Evolutionary conservation across 2,329 filamentous ascomycete genomes (phyloP), one percentile per base, ranked within the genome.

Genomic region (Lasiodiplodia sp.): DNA sequence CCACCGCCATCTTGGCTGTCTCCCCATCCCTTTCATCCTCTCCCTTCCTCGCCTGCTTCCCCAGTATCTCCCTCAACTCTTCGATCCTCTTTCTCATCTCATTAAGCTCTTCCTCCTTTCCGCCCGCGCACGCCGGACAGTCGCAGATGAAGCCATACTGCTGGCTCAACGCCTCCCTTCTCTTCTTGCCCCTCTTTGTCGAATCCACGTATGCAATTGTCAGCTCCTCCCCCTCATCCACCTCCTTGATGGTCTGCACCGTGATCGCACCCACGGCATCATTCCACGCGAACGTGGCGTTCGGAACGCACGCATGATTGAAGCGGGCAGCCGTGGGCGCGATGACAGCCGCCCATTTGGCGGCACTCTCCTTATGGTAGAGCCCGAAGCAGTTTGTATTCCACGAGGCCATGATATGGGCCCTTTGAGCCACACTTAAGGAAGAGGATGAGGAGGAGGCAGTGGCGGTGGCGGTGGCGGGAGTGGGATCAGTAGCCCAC

Each of bases 131-230:
- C 2, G 78, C 79, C 5, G 56, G 67, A 44, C 82, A 83, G n/a
- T 74, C 76, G 67, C 78, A 80, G 18, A 69, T 66, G 67, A 80
- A 79, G 38, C 77, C 77, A 47, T 79, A 80, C 12, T 3, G 16
- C 14, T 2, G 16, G 12, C 80, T 77, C 68, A 75, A 74, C 49
- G 81, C 72, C 55, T 79, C 73, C 67, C 73, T 76, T 0, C 81
- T 73, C 10, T 74, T 68, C 6, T 70, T 68, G 68, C 75, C 76
- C 31, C 76, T 72, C 21, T 77, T 72, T 5, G 74, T 74, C 71
- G 77, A 75, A 63, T 80, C 78, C 68, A 77, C 76, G 72, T 82
- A 83, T 0, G 75, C 77, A 2, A 81, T 58, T 0, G 78, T 77
- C 31, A 83, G 72, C 72, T 83, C 78, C 16, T 80, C 78, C 7